Base-by-base conservation (phyloP, 2,329 filamentous ascomycete species). In the Pezicula carpinea region DNA sequence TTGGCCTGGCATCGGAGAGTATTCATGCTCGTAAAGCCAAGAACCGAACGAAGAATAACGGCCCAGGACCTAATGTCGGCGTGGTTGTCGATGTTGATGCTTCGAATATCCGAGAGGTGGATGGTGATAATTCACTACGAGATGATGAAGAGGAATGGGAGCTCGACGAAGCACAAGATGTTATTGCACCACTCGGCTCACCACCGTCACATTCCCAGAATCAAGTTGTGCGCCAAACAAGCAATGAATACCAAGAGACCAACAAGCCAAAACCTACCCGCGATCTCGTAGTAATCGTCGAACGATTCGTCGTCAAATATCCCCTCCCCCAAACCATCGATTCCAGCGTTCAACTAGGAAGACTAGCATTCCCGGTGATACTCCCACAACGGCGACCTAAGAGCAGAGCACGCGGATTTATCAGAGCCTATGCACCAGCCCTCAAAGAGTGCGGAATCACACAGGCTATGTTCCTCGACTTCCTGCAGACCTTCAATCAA, bases 301-400 rank as follows among this genome's bases (percentile, higher is more conserved):
- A 29, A 10, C 26, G 5, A 29, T 29, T 29, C 26, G 26, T 29
- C 8, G 8, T 29, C 10, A 29, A 29, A 10, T 29, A 29, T 13
- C 17, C 35, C 13, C 15, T 38, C 13, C 35, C 35, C 4, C 21
- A 19, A 13, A 1, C 35, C 35, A 6, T 38, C 11, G 10, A 38
- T 18, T 11, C 26, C 26, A 38, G 14, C 2, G 15, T 35, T 14
- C 39, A 14, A 15, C 43, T 22, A 31, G 21, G 32, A 41, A 43
- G 22, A 6, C 56, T 74, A 2, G 59, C 64, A 19, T 62, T 64
- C 38, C 74, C 75, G 0, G 69, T 79, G n/a, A 67, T 79, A 13
- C 60, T 79, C 4, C 72, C 74, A 0, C 76, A 79, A 47, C 60
- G 75, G 3, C 66, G 73, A 4, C 74, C 75, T 0, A 64, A 69